phyloP scores from a whole-genome alignment of 805 yeast species.

The Millerago galiae region DNA sequence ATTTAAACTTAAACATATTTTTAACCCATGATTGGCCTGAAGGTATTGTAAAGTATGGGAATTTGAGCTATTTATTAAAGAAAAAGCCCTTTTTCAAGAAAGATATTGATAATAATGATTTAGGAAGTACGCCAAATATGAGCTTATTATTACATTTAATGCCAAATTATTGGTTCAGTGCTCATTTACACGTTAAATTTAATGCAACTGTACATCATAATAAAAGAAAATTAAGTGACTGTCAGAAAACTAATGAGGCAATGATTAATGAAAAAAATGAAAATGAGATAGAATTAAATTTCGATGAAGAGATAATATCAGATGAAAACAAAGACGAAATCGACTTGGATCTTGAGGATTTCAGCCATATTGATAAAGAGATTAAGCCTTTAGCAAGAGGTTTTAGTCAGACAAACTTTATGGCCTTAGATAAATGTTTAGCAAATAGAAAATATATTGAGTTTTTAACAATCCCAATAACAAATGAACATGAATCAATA shows the following conservation, averaged over 20 bases:
- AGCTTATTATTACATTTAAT: constrained; percentile 43
- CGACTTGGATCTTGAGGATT: constrained; percentile 24
- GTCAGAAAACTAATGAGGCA: background rate
- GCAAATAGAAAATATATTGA: constrained; percentile 58
- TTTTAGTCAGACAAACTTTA: constrained; percentile 39
- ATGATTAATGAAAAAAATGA: constrained; percentile 11
- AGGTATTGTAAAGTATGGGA: constrained; percentile 63
- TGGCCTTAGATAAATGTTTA: constrained; percentile 82
- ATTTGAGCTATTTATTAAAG: constrained; percentile 40
- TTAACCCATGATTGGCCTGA: constrained; percentile 95
- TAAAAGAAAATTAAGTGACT: constrained; percentile 10
- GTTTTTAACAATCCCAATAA: constrained; percentile 36
- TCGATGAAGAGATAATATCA: constrained; percentile 11
- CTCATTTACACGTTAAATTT: constrained; percentile 78
- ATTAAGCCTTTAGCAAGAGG: constrained; percentile 16
- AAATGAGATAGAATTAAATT: constrained; percentile 26
- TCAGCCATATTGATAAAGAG: constrained; percentile 8
- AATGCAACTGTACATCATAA: constrained; percentile 42
- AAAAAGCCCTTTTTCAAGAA: constrained; percentile 59
- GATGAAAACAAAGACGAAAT: constrained; percentile 27
- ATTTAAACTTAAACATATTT: constrained; percentile 43
- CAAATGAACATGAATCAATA: constrained; percentile 15
- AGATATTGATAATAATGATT: constrained; percentile 51
- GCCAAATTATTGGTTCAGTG: constrained; percentile 81
- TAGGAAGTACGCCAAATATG: constrained; percentile 72